Evolutionary conservation across 2,329 filamentous ascomycete genomes (phyloP), one percentile per base, ranked within the genome.

Genomic region (Periglandula ipomoeae): DNA sequence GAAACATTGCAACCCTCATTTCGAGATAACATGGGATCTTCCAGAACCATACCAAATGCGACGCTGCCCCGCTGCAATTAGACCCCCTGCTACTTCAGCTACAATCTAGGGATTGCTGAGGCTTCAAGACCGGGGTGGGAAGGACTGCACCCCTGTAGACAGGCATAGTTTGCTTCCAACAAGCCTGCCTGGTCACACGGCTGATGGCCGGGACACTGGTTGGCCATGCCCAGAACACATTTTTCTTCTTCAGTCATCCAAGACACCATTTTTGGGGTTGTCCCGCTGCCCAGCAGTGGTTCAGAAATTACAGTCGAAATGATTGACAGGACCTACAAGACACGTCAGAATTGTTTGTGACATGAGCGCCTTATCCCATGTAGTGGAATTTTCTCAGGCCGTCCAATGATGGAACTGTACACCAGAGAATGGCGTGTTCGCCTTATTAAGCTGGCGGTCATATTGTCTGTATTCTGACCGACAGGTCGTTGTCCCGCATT

Each of bases 21-120:
- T 35, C 32, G 32, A 20, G 34, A 34, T 20, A 4, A n/a, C 37
- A 22, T 37, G 53, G 51, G 51, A 61, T 60, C 58, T 63, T 62
- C 61, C 58, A 61, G 56, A 63, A 61, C 58, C 55, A 61, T 59
- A 56, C 56, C 59, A 58, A 61, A 55, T 24, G 22, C 34, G 26
- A 46, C 20, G n/a, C 20, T 41, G 24, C 41, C 37, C 47, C 37
- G 35, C 37, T 17, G 37, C 17, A 51, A 27, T 48, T 57, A 46
- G 32, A 27, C 35, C 27, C 37, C 32, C 17, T 10, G 23, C 44
- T 34, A 44, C 32, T 34, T 32, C 40, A 47, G 45, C 41, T 17
- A 58, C 53, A 65, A 65, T 63, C 62, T 56, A 63, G 63, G 62
- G 60, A 64, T 59, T 55, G 44, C 54, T 52, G 56, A 52, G 53